phyloP scores from a whole-genome alignment of 768 basidiomycete species.

The Cantharellus cinnabarinus region DNA sequence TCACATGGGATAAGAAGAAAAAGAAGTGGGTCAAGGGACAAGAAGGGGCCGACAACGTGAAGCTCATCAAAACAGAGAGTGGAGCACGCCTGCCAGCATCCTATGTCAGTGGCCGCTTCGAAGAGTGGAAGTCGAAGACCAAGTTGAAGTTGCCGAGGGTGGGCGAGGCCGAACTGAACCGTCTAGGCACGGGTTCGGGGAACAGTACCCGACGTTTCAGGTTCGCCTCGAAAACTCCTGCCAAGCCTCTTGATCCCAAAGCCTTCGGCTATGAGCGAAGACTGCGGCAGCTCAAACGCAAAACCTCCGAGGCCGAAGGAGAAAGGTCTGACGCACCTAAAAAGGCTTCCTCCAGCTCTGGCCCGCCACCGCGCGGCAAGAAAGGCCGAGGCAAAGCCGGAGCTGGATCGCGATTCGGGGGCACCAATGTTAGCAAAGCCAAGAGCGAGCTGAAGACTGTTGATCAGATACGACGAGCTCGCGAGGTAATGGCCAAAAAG shows the following conservation, averaged over 20 bases:
- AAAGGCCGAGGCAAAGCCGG: constrained; percentile 16
- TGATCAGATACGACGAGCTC: constrained; percentile 67
- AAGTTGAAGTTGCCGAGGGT: constrained; percentile 52
- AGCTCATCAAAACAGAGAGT: constrained; percentile 82
- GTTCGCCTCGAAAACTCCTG: constrained; percentile 40
- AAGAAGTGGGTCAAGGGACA: constrained; percentile 82
- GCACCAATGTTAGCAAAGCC: constrained; percentile 40
- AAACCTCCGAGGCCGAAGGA: constrained; percentile 13
- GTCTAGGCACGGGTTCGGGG: constrained; percentile 10
- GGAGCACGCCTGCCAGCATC: constrained; percentile 79
- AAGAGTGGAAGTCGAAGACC: constrained; percentile 80
- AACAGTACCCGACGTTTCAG: constrained; percentile 33
- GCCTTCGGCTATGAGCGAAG: constrained; percentile 58
- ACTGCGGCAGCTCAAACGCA: constrained; percentile 39
- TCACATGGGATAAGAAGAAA: constrained; percentile 91
- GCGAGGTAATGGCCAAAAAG: constrained; percentile 42
- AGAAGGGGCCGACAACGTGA: constrained; percentile 76
- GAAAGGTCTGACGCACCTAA: constrained; percentile 12
- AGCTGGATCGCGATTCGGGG: constrained; percentile 27
- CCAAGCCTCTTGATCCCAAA: constrained; percentile 64
- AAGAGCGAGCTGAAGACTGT: constrained; percentile 72
- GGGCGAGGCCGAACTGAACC: constrained; percentile 57
- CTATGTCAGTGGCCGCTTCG: constrained; percentile 83
- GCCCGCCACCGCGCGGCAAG: constrained; percentile 8
- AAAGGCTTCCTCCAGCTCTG: background rate